These are phyloP conservation scores for Neurospora sp. DNA, from an alignment of 495 filamentous ascomycete species.

Conservation along the genomic window DNA sequence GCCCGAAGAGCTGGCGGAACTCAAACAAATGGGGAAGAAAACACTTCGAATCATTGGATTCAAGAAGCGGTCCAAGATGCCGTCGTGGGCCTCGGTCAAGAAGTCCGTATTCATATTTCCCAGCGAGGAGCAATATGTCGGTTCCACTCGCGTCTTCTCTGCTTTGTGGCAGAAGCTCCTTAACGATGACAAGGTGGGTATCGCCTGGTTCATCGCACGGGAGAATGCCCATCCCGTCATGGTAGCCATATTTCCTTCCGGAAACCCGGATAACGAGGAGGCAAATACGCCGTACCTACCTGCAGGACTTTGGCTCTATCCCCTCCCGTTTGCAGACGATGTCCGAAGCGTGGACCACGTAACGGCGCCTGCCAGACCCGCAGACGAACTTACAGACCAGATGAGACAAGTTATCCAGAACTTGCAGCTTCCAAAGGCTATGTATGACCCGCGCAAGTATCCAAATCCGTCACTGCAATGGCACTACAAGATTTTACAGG, in stretches of 20 bases:
- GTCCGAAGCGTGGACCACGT: constrained; percentile 52
- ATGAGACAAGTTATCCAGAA: constrained; percentile 80
- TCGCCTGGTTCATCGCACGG: constrained; percentile 86
- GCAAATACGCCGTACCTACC: constrained; percentile 58
- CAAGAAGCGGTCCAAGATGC: constrained; percentile 66
- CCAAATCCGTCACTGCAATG: constrained; percentile 94
- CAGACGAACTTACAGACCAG: constrained; percentile 61
- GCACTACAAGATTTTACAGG: constrained; percentile 94
- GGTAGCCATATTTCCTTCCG: constrained; percentile 70
- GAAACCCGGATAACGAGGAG: constrained; percentile 51
- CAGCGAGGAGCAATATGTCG: constrained; percentile 79
- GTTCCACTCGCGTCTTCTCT: constrained; percentile 85
- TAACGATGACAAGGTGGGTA: constrained; percentile 61
- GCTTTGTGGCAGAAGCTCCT: constrained; percentile 83
- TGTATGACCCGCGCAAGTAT: constrained; percentile 77
- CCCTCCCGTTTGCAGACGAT: constrained; percentile 86
- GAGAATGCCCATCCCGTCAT: constrained; percentile 67
- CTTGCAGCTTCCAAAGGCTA: constrained; percentile 77
- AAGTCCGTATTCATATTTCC: constrained; percentile 91
- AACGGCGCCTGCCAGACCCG: constrained; percentile 42
- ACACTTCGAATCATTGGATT: constrained; percentile 91
- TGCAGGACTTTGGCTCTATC: constrained; percentile 81
- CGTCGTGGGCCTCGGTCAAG: constrained; percentile 76
- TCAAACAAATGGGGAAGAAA: constrained; percentile 60
- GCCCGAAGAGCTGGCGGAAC: constrained; percentile 63